Conservation (phyloP, 345 rosid species). For the Toxicodendron radicans region DNA sequence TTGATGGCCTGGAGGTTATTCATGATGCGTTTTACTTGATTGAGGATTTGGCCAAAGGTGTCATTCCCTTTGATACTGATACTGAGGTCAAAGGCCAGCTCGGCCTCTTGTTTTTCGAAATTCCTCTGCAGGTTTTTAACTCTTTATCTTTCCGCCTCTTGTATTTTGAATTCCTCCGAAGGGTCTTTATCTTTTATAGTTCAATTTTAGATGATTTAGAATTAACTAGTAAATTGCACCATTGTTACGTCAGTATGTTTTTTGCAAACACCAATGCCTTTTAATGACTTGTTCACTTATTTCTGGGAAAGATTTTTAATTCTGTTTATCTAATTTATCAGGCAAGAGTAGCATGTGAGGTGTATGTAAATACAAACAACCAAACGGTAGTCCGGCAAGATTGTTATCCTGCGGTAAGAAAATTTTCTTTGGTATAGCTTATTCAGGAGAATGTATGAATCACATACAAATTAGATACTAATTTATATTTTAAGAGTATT, state of each 20-base stretch:
- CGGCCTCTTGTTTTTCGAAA: conserved; percentile 53
- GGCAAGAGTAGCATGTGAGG: conserved; percentile 75
- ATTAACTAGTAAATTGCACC: too few relatives aligned
- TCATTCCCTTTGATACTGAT: conserved; percentile 63
- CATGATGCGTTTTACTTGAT: conserved; percentile 77
- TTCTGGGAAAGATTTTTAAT: conserved; percentile 10
- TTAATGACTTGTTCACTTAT: background rate
- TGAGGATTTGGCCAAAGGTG: conserved; percentile 65
- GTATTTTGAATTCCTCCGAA: conserved; percentile 65
- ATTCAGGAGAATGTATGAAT: background rate
- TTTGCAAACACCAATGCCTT: too few relatives aligned
- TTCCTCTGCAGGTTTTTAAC: conserved; percentile 66
- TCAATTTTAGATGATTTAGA: background rate
- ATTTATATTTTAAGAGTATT: background rate
- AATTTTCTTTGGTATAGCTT: background rate
- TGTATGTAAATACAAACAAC: conserved; percentile 55
- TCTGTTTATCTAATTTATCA: conserved; percentile 30
- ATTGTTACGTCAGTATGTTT: too few relatives aligned
- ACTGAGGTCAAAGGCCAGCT: conserved; percentile 57
- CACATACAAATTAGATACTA: background rate
- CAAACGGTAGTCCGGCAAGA: conserved; percentile 65
- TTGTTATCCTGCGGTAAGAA: conserved; percentile 64
- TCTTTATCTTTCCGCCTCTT: conserved; percentile 29
- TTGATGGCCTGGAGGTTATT: conserved; percentile 66
- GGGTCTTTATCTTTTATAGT: conserved; percentile 26